Evolutionary conservation across 2,329 filamentous ascomycete species (phyloP).

Genomic region (Bipolaris bicolor): DNA sequence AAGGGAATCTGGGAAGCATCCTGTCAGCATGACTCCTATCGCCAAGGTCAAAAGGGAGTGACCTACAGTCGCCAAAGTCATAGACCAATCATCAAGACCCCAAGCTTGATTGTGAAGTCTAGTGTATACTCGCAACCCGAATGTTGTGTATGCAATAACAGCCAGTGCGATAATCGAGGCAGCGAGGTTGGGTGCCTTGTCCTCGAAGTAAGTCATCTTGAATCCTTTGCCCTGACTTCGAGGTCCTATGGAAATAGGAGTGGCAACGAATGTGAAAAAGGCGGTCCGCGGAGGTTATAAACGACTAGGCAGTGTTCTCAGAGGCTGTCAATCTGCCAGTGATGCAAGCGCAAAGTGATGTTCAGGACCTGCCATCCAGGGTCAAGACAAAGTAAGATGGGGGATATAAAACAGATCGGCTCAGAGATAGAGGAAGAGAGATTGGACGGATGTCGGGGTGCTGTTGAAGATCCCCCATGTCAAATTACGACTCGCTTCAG

Average conservation of each 20-base stretch:
- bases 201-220: slow-evolving; percentile 13
- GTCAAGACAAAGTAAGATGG: background rate
- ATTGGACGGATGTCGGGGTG: slow-evolving; percentile 7
- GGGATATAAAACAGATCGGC: slow-evolving; percentile 1
- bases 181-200: slow-evolving; percentile 12
- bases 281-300: background rate
- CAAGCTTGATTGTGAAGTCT: slow-evolving; percentile 14
- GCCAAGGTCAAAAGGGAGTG: no score
- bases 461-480: slow-evolving; percentile 8
- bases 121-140: slow-evolving; percentile 13
- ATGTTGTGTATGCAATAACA: slow-evolving; percentile 9
- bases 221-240: background rate
- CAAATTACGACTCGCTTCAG: slow-evolving; percentile 4
- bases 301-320: background rate
- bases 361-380: background rate
- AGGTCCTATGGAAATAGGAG: background rate
- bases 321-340: background rate
- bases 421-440: slow-evolving; percentile 2
- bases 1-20: slow-evolving; percentile 3
- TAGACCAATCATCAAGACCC: slow-evolving; percentile 15
- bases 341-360: background rate
- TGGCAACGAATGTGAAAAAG: background rate
- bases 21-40: background rate
- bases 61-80: slow-evolving; percentile 12
- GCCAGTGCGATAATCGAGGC: slow-evolving; percentile 10